Percentiles rank a stretch among this genome's conserved stretches.
phyloP scores from a whole-genome alignment of 1,139 yeast genomes.

The Pichia norvegensis region DNA sequence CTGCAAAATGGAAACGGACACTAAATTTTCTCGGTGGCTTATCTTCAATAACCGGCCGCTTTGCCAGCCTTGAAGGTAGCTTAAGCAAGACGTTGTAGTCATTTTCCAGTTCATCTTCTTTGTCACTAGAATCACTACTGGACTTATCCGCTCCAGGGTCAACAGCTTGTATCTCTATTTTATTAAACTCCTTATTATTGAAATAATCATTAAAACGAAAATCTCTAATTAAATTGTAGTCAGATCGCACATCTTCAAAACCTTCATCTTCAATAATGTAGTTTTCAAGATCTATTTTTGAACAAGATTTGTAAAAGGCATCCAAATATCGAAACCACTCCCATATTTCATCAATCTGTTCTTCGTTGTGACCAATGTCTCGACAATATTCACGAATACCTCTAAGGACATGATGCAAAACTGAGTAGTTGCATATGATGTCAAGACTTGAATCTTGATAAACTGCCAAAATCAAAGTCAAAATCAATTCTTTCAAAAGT shows the following conservation, averaged over 20 bases:
- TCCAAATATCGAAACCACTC: slow-evolving; percentile 25
- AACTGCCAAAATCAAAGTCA: slow-evolving; percentile 24
- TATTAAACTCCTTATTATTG: slow-evolving; percentile 17
- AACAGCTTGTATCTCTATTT: slow-evolving; percentile 21
- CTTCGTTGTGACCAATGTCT: slow-evolving; percentile 10
- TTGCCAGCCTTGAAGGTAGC: slow-evolving; percentile 21
- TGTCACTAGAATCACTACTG: slow-evolving; percentile 1
- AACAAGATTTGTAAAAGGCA: slow-evolving; percentile 25
- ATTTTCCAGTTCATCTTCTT: slow-evolving; percentile 10
- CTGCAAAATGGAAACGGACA: slow-evolving; percentile 17
- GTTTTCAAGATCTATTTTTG: slow-evolving; percentile 27
- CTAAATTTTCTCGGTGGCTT: slow-evolving; percentile 26
- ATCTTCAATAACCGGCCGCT: slow-evolving; percentile 20
- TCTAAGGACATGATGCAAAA: slow-evolving; percentile 18
- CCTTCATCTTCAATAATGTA: slow-evolving; percentile 25
- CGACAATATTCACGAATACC: slow-evolving; percentile 16
- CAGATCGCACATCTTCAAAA: slow-evolving; percentile 26
- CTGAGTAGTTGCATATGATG: slow-evolving; percentile 24
- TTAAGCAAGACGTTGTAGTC: neutral
- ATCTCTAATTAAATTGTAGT: slow-evolving; percentile 22
- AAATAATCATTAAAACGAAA: slow-evolving; percentile 23
- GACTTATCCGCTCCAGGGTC: neutral
- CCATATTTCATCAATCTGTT: slow-evolving; percentile 17
- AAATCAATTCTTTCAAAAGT: slow-evolving; percentile 20
- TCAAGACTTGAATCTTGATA: slow-evolving; percentile 26